Percentiles rank a stretch among this genome's conserved stretches.
phyloP scores from a whole-genome alignment of 495 filamentous ascomycete species.

The Aspergillus wentii region DNA sequence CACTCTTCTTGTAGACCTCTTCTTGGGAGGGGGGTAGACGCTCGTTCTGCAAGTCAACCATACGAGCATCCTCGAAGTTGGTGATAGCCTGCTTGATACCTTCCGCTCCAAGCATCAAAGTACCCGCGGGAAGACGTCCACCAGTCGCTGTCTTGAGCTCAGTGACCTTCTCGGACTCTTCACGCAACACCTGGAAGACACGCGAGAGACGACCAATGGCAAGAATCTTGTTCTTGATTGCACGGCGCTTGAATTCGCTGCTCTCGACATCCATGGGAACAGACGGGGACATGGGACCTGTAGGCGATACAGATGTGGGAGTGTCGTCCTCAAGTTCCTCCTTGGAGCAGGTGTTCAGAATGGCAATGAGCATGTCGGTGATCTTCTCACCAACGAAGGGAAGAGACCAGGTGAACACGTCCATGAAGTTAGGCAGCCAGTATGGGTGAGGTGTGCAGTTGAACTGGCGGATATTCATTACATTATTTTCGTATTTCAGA shows the following conservation, averaged over 20 bases:
- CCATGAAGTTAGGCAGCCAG: conserved; percentile 99
- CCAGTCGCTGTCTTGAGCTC: conserved; percentile 96
- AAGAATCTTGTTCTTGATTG: conserved; percentile 99
- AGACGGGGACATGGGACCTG: conserved; percentile 67
- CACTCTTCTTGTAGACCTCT: conserved; percentile 74
- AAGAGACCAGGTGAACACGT: conserved; percentile 98
- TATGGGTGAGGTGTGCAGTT: conserved; percentile 99
- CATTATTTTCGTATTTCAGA: conserved; percentile 98
- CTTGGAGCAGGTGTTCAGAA: conserved; percentile 95
- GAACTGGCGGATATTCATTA: conserved; percentile 99
- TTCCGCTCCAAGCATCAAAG: conserved; percentile 95
- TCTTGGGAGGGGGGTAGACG: conserved; percentile 87
- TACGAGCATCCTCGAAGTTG: conserved; percentile 95
- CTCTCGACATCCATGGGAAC: conserved; percentile 70
- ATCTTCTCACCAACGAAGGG: conserved; percentile 99
- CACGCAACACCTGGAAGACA: conserved; percentile 96
- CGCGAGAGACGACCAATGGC: conserved; percentile 95
- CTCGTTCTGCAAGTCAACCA: conserved; percentile 97
- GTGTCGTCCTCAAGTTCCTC: conserved; percentile 90
- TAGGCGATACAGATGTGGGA: conserved; percentile 52
- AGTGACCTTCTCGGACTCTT: conserved; percentile 94
- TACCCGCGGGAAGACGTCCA: conserved; percentile 88
- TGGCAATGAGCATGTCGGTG: conserved; percentile 98
- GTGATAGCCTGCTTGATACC: conserved; percentile 99
- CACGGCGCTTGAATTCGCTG: conserved; percentile 85